Conservation (phyloP, 441 rosid species). For the Populus hybrid region DNA sequence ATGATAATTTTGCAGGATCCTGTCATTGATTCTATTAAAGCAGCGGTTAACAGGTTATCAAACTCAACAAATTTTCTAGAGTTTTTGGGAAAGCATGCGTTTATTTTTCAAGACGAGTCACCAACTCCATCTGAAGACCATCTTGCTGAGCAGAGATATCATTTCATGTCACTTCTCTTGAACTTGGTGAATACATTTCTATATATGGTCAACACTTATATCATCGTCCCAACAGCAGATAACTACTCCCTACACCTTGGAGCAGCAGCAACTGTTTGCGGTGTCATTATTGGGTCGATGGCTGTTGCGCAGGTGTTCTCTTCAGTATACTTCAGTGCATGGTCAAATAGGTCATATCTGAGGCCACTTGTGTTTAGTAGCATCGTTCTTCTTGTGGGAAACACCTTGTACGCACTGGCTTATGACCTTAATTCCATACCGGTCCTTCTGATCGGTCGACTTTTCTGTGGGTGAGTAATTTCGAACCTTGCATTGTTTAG, state of each 20-base stretch:
- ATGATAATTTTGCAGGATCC: slow-evolving; percentile 59
- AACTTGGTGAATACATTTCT: slow-evolving; percentile 87
- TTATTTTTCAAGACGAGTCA: slow-evolving; percentile 79
- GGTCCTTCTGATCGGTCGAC: slow-evolving; percentile 75
- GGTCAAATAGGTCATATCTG: slow-evolving; percentile 90
- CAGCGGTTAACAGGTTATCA: slow-evolving; percentile 77
- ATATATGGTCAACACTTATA: slow-evolving; percentile 96
- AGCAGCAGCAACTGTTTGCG: slow-evolving; percentile 99
- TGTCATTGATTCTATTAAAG: slow-evolving; percentile 67
- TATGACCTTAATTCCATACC: slow-evolving; percentile 78
- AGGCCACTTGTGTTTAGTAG: slow-evolving; percentile 92
- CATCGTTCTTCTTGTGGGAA: slow-evolving; percentile 76
- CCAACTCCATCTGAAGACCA: slow-evolving; percentile 66
- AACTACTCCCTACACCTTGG: slow-evolving; percentile 90
- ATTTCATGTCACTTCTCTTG: slow-evolving; percentile 75
- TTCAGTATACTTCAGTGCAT: slow-evolving; percentile 92
- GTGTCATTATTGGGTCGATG: slow-evolving; percentile 93
- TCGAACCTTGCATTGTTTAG: background rate
- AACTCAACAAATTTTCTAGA: slow-evolving; percentile 75
- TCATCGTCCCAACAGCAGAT: slow-evolving; percentile 95
- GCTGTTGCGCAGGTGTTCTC: slow-evolving; percentile 96
- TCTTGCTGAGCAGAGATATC: slow-evolving; percentile 56
- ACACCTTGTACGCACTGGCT: slow-evolving; percentile 83
- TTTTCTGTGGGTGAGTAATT: slow-evolving; percentile 76
- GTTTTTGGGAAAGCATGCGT: slow-evolving; percentile 89